Conservation (phyloP, 805 yeast species). For the Pichia phayaonensis region DNA sequence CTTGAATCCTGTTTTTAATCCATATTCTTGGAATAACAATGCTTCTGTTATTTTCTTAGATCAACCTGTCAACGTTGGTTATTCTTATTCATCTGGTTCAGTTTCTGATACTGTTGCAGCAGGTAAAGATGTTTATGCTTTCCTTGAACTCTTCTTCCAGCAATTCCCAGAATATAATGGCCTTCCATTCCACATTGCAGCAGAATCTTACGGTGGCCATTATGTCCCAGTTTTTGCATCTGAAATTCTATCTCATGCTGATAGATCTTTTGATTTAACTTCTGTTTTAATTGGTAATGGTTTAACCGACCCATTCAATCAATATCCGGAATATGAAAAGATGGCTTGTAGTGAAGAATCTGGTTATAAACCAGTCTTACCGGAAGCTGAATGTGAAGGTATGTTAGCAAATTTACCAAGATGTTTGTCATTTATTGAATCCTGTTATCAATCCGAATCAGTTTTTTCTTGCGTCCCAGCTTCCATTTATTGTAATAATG, state of each 20-base stretch:
- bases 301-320: conserved; percentile 75
- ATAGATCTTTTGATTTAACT: conserved; percentile 53
- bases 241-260: conserved; percentile 48
- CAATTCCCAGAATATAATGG: conserved; percentile 66
- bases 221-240: conserved; percentile 65
- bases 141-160: conserved; percentile 74
- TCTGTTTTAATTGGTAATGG: conserved; percentile 92
- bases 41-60: conserved; percentile 89
- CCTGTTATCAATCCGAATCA: conserved; percentile 56
- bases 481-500: conserved; percentile 53
- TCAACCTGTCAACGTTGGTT: conserved; percentile 92
- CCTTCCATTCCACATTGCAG: conserved; percentile 66
- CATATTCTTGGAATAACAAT: conserved; percentile 83
- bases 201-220: conserved; percentile 82
- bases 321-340: conserved; percentile 73
- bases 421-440: conserved; percentile 53
- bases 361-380: conserved; percentile 68
- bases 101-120: conserved; percentile 74
- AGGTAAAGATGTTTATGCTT: conserved; percentile 79
- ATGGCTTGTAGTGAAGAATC: conserved; percentile 89
- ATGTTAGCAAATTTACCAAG: conserved; percentile 59
- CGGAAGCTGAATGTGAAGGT: conserved; percentile 58
- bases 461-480: conserved; percentile 60
- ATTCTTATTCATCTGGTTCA: conserved; percentile 61
- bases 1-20: conserved; percentile 67